Percentiles rank a stretch among this genome's conserved stretches.
Evolutionary conservation across 441 rosid species (phyloP).

Genomic region (Croton laevigatus): DNA sequence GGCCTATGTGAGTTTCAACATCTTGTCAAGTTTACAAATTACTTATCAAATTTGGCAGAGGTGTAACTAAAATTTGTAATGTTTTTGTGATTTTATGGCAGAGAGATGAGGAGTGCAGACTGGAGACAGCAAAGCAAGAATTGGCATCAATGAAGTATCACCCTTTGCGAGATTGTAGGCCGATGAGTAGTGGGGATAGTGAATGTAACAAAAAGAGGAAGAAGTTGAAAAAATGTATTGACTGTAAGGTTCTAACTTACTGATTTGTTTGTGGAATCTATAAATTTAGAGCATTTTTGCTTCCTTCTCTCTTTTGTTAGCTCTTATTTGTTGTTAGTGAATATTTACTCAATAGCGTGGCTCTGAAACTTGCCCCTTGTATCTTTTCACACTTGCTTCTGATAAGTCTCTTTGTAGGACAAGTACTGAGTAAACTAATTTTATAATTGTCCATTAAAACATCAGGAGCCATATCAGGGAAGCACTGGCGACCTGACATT

Average conservation of each 20-base stretch:
- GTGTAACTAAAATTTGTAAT: neutral
- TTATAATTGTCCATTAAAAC: slow-evolving; percentile 1
- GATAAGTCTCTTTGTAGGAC: neutral
- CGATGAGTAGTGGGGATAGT: slow-evolving; percentile 20
- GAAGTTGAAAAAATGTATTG: slow-evolving; percentile 39
- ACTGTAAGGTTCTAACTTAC: slow-evolving; percentile 38
- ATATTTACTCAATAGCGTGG: neutral
- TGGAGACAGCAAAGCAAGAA: slow-evolving; percentile 50
- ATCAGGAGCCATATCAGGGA: neutral
- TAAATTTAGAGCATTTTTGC: neutral
- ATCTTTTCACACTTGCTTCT: neutral
- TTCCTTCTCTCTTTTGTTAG: neutral
- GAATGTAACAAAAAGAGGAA: slow-evolving; percentile 35
- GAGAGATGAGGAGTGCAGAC: slow-evolving; percentile 55
- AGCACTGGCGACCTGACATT: neutral
- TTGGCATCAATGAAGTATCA: slow-evolving; percentile 65
- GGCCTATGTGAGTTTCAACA: slow-evolving; percentile 51
- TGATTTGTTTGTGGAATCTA: neutral
- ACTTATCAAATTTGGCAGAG: neutral
- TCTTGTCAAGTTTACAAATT: neutral
- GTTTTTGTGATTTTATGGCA: slow-evolving; percentile 26
- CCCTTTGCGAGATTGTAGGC: slow-evolving; percentile 54
- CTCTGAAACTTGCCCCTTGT: neutral
- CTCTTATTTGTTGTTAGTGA: neutral
- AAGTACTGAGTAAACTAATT: neutral